phyloP scores from a whole-genome alignment of 2,329 filamentous ascomycete genomes.

The Curvularia eragrostidis region DNA sequence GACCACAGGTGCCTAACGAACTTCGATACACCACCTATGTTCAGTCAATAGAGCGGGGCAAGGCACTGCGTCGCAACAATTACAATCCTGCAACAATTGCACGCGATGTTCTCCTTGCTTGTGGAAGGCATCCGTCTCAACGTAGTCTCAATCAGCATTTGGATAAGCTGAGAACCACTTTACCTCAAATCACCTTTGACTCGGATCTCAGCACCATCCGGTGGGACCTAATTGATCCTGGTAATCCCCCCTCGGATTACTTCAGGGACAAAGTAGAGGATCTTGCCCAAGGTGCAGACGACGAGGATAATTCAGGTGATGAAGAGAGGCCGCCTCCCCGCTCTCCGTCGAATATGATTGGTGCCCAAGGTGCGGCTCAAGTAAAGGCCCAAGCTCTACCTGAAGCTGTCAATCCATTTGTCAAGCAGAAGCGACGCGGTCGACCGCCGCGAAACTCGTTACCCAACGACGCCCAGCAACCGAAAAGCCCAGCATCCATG shows the following conservation, averaged over 20 bases:
- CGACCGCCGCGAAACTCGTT: constrained; percentile 46
- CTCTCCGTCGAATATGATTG: constrained; percentile 29
- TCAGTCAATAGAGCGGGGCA: constrained; percentile 55
- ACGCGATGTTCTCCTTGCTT: constrained; percentile 66
- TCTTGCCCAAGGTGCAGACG: constrained; percentile 44
- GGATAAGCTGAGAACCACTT: constrained; percentile 53
- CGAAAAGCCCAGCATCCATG: constrained; percentile 27
- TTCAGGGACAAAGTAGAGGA: constrained; percentile 35
- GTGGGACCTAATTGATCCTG: constrained; percentile 68
- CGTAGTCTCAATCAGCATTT: constrained; percentile 66
- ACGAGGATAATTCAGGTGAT: constrained; percentile 46
- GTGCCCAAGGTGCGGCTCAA: constrained; percentile 29
- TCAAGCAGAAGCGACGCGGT: constrained; percentile 42
- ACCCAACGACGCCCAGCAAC: constrained; percentile 25
- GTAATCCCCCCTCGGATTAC: constrained; percentile 52
- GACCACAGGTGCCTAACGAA: constrained; percentile 19
- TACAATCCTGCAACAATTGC: constrained; percentile 70
- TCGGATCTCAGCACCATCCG: constrained; percentile 65
- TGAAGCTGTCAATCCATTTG: constrained; percentile 41
- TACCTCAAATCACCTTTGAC: constrained; percentile 53
- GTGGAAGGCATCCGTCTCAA: constrained; percentile 67
- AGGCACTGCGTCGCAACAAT: constrained; percentile 56
- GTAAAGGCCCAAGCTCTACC: constrained; percentile 38
- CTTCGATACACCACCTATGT: constrained; percentile 45
- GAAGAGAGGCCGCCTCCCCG: constrained; percentile 28